These are phyloP conservation scores for Torrubiella hemipterigena DNA, from an alignment of 2,329 filamentous ascomycete genomes.

Conservation along the genomic window DNA sequence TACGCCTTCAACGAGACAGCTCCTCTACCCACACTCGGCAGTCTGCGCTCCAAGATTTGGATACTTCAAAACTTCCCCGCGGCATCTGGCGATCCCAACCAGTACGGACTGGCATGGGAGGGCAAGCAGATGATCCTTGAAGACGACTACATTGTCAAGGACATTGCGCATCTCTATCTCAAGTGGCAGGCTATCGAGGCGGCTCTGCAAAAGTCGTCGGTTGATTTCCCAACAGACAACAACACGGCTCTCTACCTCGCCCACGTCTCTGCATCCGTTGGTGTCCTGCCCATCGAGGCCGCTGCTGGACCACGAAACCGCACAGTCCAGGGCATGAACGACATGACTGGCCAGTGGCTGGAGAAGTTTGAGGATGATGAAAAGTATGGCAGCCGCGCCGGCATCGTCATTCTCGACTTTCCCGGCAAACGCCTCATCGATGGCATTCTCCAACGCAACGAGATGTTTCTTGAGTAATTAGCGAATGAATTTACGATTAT, in stretches of 20 bases:
- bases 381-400: slow-evolving; percentile 20
- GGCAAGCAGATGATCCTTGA: slow-evolving; percentile 31
- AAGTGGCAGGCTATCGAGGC: slow-evolving; percentile 33
- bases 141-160: slow-evolving; percentile 32
- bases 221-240: slow-evolving; percentile 15
- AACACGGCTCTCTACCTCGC: slow-evolving; percentile 29
- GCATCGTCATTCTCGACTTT: slow-evolving; percentile 37
- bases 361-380: slow-evolving; percentile 14
- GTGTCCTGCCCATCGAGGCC: slow-evolving; percentile 35
- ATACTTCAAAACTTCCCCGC: slow-evolving; percentile 34
- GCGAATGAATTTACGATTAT: too few species aligned
- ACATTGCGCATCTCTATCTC: slow-evolving; percentile 27
- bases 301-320: slow-evolving; percentile 32
- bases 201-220: slow-evolving; percentile 25
- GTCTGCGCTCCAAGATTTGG: slow-evolving; percentile 31
- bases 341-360: slow-evolving; percentile 33
- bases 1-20: slow-evolving; percentile 17
- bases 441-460: slow-evolving; percentile 28
- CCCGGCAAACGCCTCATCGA: slow-evolving; percentile 30
- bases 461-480: slow-evolving; percentile 10
- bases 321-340: slow-evolving; percentile 34
- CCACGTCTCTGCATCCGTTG: slow-evolving; percentile 34
- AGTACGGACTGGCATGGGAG: slow-evolving; percentile 33
- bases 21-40: slow-evolving; percentile 30
- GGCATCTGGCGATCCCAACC: slow-evolving; percentile 8